These are phyloP conservation scores for Apiotrichum sp. DNA, from an alignment of 1,284 basidiomycete species.

Conservation along the genomic window DNA sequence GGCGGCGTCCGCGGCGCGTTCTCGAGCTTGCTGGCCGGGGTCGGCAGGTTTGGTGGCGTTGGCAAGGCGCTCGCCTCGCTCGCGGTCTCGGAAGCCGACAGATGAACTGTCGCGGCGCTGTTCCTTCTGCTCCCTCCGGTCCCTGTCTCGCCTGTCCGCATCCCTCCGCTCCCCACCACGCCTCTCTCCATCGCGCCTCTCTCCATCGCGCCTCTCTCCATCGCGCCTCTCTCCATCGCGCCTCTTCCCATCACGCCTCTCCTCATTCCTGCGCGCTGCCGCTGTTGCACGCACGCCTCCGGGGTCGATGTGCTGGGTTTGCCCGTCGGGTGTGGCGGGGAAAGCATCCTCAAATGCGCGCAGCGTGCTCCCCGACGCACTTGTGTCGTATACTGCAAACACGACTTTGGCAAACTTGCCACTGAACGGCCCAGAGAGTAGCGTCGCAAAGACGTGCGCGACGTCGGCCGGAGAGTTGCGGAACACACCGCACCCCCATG, in stretches of 20 bases:
- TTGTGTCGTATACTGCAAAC: constrained; percentile 12
- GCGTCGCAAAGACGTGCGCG: constrained; percentile 1
- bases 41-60: too few relatives aligned
- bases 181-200: too few relatives aligned
- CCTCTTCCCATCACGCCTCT: background rate
- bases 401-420: constrained; percentile 9
- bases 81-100: too few relatives aligned
- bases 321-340: background rate
- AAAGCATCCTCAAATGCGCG: constrained; percentile 2
- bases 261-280: background rate
- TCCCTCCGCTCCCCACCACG: too few relatives aligned
- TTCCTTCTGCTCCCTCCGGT: too few relatives aligned
- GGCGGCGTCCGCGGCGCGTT: too few relatives aligned
- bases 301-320: background rate
- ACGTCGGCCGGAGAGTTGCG: constrained; percentile 9
- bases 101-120: too few relatives aligned
- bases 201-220: too few relatives aligned
- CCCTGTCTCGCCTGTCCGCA: too few relatives aligned
- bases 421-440: constrained; percentile 6
- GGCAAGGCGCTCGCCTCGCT: too few relatives aligned
- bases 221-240: too few relatives aligned
- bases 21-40: too few relatives aligned
- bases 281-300: background rate
- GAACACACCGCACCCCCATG: constrained; percentile 20
- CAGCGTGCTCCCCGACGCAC: background rate